These are phyloP conservation scores for Knufia petricola DNA, from an alignment of 2,329 filamentous ascomycete species.

Conservation along the genomic window DNA sequence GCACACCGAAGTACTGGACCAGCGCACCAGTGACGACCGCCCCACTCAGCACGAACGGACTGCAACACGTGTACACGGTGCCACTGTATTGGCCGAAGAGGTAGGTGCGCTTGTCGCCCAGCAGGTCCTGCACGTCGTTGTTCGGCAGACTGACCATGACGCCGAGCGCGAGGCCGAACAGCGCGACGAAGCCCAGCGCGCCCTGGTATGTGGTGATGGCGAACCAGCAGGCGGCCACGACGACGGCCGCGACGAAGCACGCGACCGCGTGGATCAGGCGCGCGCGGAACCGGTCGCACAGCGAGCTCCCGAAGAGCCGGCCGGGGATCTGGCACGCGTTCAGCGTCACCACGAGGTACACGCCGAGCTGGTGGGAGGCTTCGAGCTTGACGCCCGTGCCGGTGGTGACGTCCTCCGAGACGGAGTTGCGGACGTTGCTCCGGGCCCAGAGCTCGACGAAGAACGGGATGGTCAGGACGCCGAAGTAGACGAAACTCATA, in stretches of 20 bases:
- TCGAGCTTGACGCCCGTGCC: not conserved
- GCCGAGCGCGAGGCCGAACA: constrained; percentile 2
- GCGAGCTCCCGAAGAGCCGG: not conserved
- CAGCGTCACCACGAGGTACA: constrained; percentile 7
- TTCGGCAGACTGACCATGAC: constrained; percentile 2
- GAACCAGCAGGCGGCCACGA: not conserved
- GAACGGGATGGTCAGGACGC: constrained; percentile 3
- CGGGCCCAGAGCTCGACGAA: not conserved
- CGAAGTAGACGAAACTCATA: constrained; percentile 5
- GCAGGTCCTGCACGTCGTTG: constrained; percentile 7
- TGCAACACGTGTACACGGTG: not conserved
- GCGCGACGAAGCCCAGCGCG: not conserved
- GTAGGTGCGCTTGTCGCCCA: not conserved
- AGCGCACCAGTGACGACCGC: not conserved
- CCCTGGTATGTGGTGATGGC: not conserved
- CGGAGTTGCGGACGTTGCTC: not conserved
- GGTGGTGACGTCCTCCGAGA: not conserved
- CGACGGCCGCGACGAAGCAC: not conserved
- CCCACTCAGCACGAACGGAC: constrained; percentile 5
- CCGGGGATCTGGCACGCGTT: constrained; percentile 6
- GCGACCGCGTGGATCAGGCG: not conserved
- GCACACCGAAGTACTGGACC: constrained; percentile 1
- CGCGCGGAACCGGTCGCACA: constrained; percentile 2
- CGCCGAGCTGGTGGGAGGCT: not conserved
- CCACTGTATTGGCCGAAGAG: constrained; percentile 2